Percentiles rank a stretch among this genome's conserved stretches.
These are phyloP conservation scores for Arabidopsis arenosa DNA, from an alignment of 345 rosid species.

Conservation along the genomic window DNA sequence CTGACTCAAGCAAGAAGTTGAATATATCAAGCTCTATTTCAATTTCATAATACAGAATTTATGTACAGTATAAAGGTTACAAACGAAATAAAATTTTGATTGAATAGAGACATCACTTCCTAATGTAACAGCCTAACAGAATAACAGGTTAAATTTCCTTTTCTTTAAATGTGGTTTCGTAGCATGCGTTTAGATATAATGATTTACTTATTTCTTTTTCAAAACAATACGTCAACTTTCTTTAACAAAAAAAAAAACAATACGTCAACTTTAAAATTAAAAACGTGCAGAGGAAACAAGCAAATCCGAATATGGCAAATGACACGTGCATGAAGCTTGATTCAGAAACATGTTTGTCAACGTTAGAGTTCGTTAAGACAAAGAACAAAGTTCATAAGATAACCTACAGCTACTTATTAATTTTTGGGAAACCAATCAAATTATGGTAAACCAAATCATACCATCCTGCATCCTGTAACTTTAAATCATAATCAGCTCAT, in stretches of 20 bases:
- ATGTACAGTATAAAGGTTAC: neutral
- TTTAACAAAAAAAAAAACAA: too few species aligned
- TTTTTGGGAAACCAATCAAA: slow-evolving; percentile 26
- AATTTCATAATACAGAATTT: neutral
- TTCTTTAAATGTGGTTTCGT: slow-evolving; percentile 27
- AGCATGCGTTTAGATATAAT: slow-evolving; percentile 38
- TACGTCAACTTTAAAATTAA: slow-evolving; percentile 29
- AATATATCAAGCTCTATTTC: too few species aligned
- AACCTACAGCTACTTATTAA: slow-evolving; percentile 1
- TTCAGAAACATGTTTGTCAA: slow-evolving; percentile 25
- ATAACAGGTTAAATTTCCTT: slow-evolving; percentile 1
- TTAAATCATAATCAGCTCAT: slow-evolving; percentile 27
- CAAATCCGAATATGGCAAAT: slow-evolving; percentile 15
- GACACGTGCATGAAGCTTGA: slow-evolving; percentile 45
- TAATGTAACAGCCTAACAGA: slow-evolving; percentile 30
- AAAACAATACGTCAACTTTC: slow-evolving; percentile 43
- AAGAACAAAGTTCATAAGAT: slow-evolving; percentile 24
- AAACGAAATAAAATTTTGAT: neutral
- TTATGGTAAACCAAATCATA: slow-evolving; percentile 31
- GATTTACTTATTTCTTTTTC: slow-evolving; percentile 7
- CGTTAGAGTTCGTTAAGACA: slow-evolving; percentile 15
- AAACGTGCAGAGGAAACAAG: slow-evolving; percentile 23
- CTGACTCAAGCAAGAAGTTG: neutral
- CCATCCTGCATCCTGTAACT: slow-evolving; percentile 21
- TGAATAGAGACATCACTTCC: slow-evolving; percentile 23